Conservation (phyloP, 257 asterid species). For the Solanum medicagineum region DNA sequence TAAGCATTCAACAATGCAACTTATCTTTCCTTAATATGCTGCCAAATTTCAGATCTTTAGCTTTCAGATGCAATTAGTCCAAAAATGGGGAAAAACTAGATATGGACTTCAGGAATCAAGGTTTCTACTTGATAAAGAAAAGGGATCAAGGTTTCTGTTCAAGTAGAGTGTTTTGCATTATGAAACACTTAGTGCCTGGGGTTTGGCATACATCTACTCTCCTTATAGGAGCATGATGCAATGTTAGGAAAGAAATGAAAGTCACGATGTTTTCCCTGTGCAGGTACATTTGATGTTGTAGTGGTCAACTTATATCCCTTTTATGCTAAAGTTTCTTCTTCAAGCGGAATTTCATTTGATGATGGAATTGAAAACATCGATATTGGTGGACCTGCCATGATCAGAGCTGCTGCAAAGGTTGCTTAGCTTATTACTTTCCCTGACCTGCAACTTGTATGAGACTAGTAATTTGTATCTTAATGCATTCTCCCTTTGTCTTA, state of each 20-base stretch:
- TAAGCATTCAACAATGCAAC: neutral
- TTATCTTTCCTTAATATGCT: neutral
- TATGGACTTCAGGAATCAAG: neutral
- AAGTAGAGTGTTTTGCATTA: neutral
- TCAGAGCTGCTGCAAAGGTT: constrained; percentile 98
- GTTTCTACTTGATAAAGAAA: neutral
- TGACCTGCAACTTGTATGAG: neutral
- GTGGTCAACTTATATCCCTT: constrained; percentile 96
- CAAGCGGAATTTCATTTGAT: constrained; percentile 65
- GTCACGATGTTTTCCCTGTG: neutral
- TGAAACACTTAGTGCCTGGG: neutral
- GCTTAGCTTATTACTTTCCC: neutral
- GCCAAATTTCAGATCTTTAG: neutral
- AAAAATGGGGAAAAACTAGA: neutral
- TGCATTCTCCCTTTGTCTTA: neutral
- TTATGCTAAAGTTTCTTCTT: constrained; percentile 76
- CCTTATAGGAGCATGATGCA: neutral
- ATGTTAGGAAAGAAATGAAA: neutral
- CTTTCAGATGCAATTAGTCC: neutral
- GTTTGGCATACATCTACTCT: neutral
- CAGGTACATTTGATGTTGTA: constrained; percentile 94
- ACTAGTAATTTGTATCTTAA: neutral
- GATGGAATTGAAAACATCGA: constrained; percentile 97
- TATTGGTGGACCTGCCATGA: constrained; percentile 99
- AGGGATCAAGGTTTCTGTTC: neutral